phyloP scores from a whole-genome alignment of 495 filamentous ascomycete genomes.

The Lophiotrema nucula region DNA sequence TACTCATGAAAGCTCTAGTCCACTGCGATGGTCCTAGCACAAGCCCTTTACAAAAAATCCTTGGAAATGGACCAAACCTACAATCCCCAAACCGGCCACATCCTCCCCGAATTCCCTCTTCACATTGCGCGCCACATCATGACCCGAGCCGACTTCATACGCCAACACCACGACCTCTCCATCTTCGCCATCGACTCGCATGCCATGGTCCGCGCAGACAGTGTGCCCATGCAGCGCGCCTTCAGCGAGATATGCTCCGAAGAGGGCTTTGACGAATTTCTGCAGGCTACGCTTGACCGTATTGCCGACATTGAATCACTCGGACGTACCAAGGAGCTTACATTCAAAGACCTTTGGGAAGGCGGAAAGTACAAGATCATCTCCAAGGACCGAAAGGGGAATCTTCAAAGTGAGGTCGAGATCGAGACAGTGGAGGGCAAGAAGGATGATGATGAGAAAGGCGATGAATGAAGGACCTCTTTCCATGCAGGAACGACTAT shows the following conservation, averaged over 20 bases:
- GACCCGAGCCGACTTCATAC: slow-evolving; percentile 94
- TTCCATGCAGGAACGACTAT: background rate
- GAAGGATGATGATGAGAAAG: slow-evolving; percentile 27
- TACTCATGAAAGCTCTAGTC: slow-evolving; percentile 49
- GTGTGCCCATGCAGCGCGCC: slow-evolving; percentile 90
- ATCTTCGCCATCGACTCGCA: slow-evolving; percentile 90
- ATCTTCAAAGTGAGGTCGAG: slow-evolving; percentile 36
- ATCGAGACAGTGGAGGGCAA: slow-evolving; percentile 39
- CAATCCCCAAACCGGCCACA: slow-evolving; percentile 64
- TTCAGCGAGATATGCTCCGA: slow-evolving; percentile 75
- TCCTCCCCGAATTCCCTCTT: slow-evolving; percentile 77
- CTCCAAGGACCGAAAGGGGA: slow-evolving; percentile 53
- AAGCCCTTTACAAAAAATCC: slow-evolving; percentile 79
- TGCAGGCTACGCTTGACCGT: slow-evolving; percentile 77
- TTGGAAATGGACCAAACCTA: slow-evolving; percentile 62
- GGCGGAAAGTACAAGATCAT: slow-evolving; percentile 76
- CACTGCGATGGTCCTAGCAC: slow-evolving; percentile 90
- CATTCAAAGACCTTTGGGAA: slow-evolving; percentile 78
- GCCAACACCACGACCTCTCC: slow-evolving; percentile 87
- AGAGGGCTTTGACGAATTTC: slow-evolving; percentile 73
- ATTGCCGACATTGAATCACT: slow-evolving; percentile 90
- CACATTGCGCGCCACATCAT: slow-evolving; percentile 87
- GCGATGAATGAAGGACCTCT: background rate
- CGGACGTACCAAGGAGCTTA: slow-evolving; percentile 85
- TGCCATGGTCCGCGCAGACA: slow-evolving; percentile 79